Evolutionary conservation across 345 rosid genomes (phyloP).

Genomic region (Eucalyptus marginata): DNA sequence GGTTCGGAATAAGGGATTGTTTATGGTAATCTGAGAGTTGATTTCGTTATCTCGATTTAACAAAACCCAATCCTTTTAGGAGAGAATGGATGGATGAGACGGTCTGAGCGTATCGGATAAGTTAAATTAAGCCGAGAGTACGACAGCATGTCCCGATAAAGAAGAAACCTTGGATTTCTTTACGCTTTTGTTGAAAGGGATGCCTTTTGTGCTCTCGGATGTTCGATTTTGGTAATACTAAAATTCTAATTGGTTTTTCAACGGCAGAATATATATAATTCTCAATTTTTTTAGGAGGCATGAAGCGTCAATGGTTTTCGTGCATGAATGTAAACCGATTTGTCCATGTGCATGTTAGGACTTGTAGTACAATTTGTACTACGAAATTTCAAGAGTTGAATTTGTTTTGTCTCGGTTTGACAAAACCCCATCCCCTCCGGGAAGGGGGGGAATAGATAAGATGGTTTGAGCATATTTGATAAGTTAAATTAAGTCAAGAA

Average conservation of each 20-base stretch:
- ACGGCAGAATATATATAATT: rapidly evolving
- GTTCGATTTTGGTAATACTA: background rate
- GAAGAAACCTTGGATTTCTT: rapidly evolving
- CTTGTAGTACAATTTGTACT: too few species aligned
- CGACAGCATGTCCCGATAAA: background rate
- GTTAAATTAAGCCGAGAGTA: rapidly evolving
- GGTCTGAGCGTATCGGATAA: rapidly evolving
- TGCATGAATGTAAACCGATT: background rate
- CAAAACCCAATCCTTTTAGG: rapidly evolving
- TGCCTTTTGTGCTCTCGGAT: rapidly evolving
- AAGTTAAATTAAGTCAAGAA: background rate
- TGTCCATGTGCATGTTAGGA: too few species aligned
- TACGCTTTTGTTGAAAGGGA: background rate
- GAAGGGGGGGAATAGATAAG: too few species aligned
- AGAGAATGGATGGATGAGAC: background rate
- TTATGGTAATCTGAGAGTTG: background rate
- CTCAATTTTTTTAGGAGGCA: background rate
- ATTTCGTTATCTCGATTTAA: background rate
- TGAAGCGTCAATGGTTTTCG: background rate
- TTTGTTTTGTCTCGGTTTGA: too few species aligned
- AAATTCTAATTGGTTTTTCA: background rate
- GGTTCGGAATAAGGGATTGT: background rate
- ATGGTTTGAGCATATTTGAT: too few species aligned
- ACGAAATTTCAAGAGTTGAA: too few species aligned
- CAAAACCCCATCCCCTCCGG: too few species aligned